Evolutionary conservation across 2,329 filamentous ascomycete species (phyloP).

Genomic region (Fusarium nanum): DNA sequence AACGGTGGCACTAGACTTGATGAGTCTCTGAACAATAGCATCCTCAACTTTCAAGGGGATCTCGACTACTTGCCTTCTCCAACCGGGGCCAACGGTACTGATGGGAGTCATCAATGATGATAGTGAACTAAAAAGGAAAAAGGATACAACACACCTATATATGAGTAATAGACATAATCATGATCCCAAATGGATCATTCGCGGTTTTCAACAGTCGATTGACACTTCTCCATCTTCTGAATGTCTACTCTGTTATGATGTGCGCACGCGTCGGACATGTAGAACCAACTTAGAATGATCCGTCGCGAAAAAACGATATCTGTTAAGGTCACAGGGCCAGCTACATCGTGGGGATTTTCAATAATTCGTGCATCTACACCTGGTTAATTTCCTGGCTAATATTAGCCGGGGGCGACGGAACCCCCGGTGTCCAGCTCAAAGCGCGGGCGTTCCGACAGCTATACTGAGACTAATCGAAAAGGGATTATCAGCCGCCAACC

Average conservation of each 20-base stretch:
- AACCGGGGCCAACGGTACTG: neutral
- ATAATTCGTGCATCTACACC: neutral
- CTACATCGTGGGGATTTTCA: neutral
- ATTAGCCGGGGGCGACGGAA: neutral
- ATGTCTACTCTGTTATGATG: fast-evolving
- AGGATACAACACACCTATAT: neutral
- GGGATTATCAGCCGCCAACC: neutral
- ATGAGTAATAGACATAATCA: neutral
- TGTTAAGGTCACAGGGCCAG: no score
- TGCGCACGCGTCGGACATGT: no score
- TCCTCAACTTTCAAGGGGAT: slow-evolving; percentile 13
- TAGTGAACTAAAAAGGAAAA: neutral
- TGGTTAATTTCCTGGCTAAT: neutral
- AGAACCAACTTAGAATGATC: no score
- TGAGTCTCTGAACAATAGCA: slow-evolving; percentile 3
- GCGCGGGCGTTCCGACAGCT: neutral
- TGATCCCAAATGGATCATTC: neutral
- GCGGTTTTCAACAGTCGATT: neutral
- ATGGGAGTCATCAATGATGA: neutral
- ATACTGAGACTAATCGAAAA: neutral
- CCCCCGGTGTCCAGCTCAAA: neutral
- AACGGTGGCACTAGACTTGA: neutral
- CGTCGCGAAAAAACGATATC: no score
- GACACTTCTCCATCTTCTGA: no score
- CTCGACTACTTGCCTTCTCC: neutral